Evolutionary conservation across 805 yeast species (phyloP).

Genomic region (Saccharomycodes ludwigii): DNA sequence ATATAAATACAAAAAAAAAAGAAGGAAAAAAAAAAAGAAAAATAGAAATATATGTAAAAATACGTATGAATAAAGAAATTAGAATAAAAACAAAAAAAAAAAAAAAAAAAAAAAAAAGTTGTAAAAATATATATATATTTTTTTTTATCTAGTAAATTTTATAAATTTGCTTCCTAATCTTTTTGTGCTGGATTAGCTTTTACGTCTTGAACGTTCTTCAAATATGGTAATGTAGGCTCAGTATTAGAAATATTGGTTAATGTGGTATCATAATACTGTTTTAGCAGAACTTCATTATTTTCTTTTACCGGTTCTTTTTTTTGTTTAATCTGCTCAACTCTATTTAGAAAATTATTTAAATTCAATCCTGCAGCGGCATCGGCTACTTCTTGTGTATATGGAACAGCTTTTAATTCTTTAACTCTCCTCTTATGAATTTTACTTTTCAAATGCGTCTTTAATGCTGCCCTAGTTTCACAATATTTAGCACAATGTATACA

Average conservation of each 20-base stretch:
- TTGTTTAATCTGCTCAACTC: constrained; percentile 49
- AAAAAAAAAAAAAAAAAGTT: background rate
- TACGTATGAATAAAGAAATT: background rate
- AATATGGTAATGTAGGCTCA: constrained; percentile 24
- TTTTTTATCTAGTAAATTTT: background rate
- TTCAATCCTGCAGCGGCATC: constrained; percentile 84
- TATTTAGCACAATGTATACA: constrained; percentile 92
- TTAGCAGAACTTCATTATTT: constrained; percentile 28
- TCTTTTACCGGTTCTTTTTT: constrained; percentile 35
- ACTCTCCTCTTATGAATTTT: constrained; percentile 83
- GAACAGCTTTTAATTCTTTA: constrained; percentile 60
- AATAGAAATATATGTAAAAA: constrained; percentile 1
- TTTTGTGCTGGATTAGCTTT: constrained; percentile 7
- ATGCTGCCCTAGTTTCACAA: constrained; percentile 65
- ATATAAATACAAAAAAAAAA: background rate
- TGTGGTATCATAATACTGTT: constrained; percentile 16
- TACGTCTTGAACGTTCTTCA: constrained; percentile 6
- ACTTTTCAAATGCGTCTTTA: constrained; percentile 58
- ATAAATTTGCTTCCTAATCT: constrained; percentile 2
- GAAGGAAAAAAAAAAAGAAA: background rate
- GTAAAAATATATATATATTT: background rate
- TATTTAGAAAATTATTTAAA: constrained; percentile 49
- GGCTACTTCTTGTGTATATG: constrained; percentile 79
- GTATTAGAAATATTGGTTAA: constrained; percentile 19
- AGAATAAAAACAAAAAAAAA: background rate